A percentile compares a stretch with the other conserved stretches of the same genome.
These are phyloP conservation scores for Globomyces pollinis-pini DNA, from an alignment of 192 early-diverging fungal species.

Conservation along the genomic window DNA sequence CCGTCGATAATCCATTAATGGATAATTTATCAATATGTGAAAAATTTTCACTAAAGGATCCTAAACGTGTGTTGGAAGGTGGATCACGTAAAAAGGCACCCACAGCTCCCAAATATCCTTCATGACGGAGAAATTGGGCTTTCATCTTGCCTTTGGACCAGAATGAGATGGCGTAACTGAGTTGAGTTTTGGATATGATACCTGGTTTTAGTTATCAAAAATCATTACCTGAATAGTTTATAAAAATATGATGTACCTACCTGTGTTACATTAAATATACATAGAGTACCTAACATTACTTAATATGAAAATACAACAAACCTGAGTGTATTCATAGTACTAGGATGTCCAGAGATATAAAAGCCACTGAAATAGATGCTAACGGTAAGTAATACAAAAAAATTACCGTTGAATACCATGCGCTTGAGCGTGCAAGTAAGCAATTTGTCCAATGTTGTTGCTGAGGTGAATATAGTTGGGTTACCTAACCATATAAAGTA, in stretches of 20 bases:
- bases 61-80: constrained; percentile 13
- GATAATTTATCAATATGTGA: constrained; percentile 52
- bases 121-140: constrained; percentile 92
- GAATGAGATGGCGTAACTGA: constrained; percentile 86
- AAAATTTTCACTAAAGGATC: constrained; percentile 83
- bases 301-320: constrained; percentile 39
- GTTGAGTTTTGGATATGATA: constrained; percentile 1
- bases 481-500: constrained; percentile 97
- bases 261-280: no score
- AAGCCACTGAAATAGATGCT: constrained; percentile 96
- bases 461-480: no score
- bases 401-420: constrained; percentile 61
- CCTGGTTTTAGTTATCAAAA: no score
- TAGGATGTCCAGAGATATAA: constrained; percentile 93
- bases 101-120: constrained; percentile 91
- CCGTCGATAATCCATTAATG: constrained; percentile 41
- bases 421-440: constrained; percentile 89
- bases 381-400: constrained; percentile 20
- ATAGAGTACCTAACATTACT: no score
- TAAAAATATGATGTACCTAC: no score
- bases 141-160: constrained; percentile 95
- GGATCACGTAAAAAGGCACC: constrained; percentile 71
- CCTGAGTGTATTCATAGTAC: constrained; percentile 98
- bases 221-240: background rate
- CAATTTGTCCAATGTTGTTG: constrained; percentile 99